Percentiles rank a stretch among this genome's conserved stretches.
phyloP scores from a whole-genome alignment of 345 rosid species.

The Syzygium jambos region DNA sequence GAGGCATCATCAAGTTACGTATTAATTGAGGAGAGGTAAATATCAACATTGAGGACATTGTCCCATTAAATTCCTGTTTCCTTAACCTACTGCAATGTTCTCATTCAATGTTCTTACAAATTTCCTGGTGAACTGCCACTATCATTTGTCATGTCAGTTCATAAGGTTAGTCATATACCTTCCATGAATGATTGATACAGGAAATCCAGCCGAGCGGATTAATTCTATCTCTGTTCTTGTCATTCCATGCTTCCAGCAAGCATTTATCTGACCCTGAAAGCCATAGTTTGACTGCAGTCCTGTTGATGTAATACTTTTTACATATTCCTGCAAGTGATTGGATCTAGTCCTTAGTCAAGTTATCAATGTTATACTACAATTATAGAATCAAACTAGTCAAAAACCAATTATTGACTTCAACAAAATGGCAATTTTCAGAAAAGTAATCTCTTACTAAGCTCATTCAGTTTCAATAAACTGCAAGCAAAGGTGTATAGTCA shows the following conservation, averaged over 20 bases:
- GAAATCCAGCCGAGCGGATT: constrained; percentile 67
- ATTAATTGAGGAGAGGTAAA: neutral
- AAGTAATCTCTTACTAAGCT: neutral
- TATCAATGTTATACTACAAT: neutral
- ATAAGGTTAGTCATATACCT: constrained; percentile 31
- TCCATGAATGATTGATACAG: constrained; percentile 87
- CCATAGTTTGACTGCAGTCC: constrained; percentile 86
- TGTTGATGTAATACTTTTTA: constrained; percentile 64
- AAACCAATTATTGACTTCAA: neutral
- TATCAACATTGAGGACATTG: neutral
- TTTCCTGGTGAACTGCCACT: neutral
- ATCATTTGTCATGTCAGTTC: neutral
- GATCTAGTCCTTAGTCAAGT: neutral
- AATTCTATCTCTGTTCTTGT: constrained; percentile 46
- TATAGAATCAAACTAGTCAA: neutral
- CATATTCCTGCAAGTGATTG: constrained; percentile 56
- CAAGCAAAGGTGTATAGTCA: neutral
- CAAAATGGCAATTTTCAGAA: neutral
- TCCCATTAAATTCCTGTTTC: neutral
- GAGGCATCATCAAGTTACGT: neutral
- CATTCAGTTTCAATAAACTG: neutral
- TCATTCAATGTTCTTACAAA: neutral
- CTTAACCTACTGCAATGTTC: neutral
- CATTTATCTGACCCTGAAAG: constrained; percentile 84
- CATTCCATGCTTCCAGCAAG: constrained; percentile 88